Conservation (phyloP, 2,329 filamentous ascomycete species). For the Graphium sp. region DNA sequence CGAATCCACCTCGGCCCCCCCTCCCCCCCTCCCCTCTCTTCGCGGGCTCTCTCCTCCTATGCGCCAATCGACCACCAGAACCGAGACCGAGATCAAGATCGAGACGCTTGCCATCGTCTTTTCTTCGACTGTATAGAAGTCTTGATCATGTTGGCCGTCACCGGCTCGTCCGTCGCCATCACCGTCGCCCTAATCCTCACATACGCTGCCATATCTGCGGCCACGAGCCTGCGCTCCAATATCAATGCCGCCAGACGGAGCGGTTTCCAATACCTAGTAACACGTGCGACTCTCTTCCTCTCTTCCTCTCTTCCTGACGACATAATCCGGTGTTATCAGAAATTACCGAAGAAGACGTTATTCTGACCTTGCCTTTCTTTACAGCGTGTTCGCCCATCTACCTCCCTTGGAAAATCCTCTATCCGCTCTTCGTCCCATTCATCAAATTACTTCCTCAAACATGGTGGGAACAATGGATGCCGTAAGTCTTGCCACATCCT, state of each 20-base stretch:
- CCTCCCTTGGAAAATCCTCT: conserved; percentile 36
- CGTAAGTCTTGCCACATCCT: conserved; percentile 23
- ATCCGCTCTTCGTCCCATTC: conserved; percentile 34
- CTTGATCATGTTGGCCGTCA: no score
- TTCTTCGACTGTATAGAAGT: no score
- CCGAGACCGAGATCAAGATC: no score
- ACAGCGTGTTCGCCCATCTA: conserved; percentile 24
- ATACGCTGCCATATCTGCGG: conserved; percentile 14
- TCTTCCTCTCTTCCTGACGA: no score
- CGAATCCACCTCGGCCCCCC: no score
- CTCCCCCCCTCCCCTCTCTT: no score
- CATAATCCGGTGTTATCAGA: no score
- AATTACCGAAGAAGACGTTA: no score
- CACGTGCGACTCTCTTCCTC: conserved; percentile 23
- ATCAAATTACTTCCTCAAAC: conserved; percentile 35
- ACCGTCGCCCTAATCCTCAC: conserved; percentile 15
- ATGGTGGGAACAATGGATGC: conserved; percentile 40
- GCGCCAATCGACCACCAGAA: no score
- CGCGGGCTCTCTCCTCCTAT: no score
- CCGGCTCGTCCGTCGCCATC: conserved; percentile 7
- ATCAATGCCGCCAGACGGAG: conserved; percentile 30
- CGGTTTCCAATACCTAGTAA: conserved; percentile 33
- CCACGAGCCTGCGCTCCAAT: conserved; percentile 21
- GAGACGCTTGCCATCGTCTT: no score
- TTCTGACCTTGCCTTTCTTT: not conserved